phyloP scores from a whole-genome alignment of 805 yeast genomes.

The Peterozyma toletana region DNA sequence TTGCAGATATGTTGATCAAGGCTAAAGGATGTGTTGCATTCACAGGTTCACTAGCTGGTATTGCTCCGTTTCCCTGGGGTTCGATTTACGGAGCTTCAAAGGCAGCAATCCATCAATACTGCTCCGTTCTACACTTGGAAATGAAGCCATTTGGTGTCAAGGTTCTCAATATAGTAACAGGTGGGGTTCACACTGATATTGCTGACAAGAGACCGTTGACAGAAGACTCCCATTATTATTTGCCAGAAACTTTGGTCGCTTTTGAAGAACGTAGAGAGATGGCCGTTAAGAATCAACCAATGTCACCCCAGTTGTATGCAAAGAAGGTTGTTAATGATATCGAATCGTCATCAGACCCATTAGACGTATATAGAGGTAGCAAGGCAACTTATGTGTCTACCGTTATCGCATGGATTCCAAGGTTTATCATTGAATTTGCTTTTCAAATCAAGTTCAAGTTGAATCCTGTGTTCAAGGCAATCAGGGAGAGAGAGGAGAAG shows the following conservation, averaged over 20 bases:
- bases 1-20: constrained; percentile 46
- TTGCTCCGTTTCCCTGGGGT: constrained; percentile 64
- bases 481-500: not conserved
- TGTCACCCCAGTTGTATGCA: constrained; percentile 54
- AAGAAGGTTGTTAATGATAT: constrained; percentile 45
- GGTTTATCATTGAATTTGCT: constrained; percentile 17
- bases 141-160: constrained; percentile 66
- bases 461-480: constrained; percentile 19
- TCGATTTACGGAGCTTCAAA: constrained; percentile 61
- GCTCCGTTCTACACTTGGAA: constrained; percentile 55
- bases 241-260: constrained; percentile 42
- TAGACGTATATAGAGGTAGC: constrained; percentile 55
- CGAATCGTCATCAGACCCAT: constrained; percentile 25
- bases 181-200: constrained; percentile 68
- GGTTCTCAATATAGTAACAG: constrained; percentile 65
- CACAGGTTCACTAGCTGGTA: constrained; percentile 68
- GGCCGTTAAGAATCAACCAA: constrained; percentile 55
- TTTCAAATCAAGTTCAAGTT: constrained; percentile 26
- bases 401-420: constrained; percentile 20
- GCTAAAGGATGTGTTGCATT: constrained; percentile 65
- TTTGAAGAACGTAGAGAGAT: constrained; percentile 45
- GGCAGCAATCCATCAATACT: constrained; percentile 72
- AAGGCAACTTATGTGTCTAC: constrained; percentile 12
- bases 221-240: constrained; percentile 41
- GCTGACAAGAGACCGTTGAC: constrained; percentile 61